Evolutionary conservation across 768 basidiomycete species (phyloP).

Genomic region (Mycena crocata): DNA sequence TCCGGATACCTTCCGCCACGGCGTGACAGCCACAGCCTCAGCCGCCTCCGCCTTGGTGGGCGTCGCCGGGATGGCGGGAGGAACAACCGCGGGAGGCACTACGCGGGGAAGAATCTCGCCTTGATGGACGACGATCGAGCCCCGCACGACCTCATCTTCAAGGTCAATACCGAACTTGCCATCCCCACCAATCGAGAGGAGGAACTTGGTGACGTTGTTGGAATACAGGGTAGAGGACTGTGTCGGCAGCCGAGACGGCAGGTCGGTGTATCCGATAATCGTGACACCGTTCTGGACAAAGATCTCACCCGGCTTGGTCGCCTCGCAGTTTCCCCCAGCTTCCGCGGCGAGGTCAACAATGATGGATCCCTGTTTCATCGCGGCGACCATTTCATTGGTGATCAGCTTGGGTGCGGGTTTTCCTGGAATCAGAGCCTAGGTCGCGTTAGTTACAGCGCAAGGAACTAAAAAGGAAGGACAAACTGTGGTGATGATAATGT

Average conservation of each 20-base stretch:
- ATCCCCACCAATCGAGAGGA: conserved; percentile 80
- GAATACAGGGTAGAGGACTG: conserved; percentile 92
- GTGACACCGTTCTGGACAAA: conserved; percentile 80
- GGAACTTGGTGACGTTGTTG: conserved; percentile 91
- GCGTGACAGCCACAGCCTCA: conserved; percentile 75
- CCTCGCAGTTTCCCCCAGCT: conserved; percentile 90
- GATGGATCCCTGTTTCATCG: conserved; percentile 94
- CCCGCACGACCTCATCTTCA: conserved; percentile 86
- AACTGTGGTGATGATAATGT: conserved; percentile 89
- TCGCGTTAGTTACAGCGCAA: not conserved
- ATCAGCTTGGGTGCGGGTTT: conserved; percentile 89
- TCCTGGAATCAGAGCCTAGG: conserved; percentile 85
- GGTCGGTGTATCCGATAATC: conserved; percentile 86
- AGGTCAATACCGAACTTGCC: conserved; percentile 75
- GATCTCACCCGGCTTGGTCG: conserved; percentile 82
- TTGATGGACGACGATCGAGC: conserved; percentile 79
- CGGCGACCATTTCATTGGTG: conserved; percentile 85
- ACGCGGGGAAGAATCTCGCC: conserved; percentile 76
- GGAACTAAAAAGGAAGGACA: conserved; percentile 28
- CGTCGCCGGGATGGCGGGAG: conserved; percentile 58
- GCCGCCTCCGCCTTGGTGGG: conserved; percentile 56
- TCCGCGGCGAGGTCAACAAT: conserved; percentile 90
- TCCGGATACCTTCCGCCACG: conserved; percentile 84
- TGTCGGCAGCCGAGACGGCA: conserved; percentile 89
- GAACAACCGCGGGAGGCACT: conserved; percentile 68